Base-by-base conservation (phyloP, 2,329 filamentous ascomycete genomes). In the Ophiocordyceps sinensis region DNA sequence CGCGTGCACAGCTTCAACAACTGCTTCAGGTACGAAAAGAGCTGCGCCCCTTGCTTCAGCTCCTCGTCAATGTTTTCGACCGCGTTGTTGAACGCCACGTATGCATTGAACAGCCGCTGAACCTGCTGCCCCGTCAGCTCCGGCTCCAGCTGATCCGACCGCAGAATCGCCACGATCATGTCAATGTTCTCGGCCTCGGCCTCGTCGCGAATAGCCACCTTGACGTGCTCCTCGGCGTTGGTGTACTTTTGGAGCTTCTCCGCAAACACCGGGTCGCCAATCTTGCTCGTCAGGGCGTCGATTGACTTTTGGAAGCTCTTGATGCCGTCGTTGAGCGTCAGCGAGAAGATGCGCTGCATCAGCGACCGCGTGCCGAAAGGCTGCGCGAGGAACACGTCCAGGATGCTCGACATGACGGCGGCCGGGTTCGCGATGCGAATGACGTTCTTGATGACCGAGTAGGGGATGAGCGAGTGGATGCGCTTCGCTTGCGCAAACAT, bases 351-450 rank as follows among this genome's bases (percentile, higher is more conserved):
- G 19, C 89, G 77, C 61, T 98, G 91, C 62, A 98, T 76, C 11
- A 98, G 67, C 11, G 88, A 95, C 40, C 87, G 77, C 1, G 88
- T 74, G 17, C 89, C 89, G 46, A 96, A 94, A 0, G 91, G 91
- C 52, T 96, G 91, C 8, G 91, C 89, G 44, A 96, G 72, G 67
- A 98, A 98, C 37, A 98, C 74, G 58, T 98, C 91, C 19, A 98
- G 71, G 36, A 96, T 80, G 17, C 83, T 83, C n/a, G 83, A 85
- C 89, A 98, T 96, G 48, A 98, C 91, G 6, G 87, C 86, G 1
- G 89, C 89, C 3, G 91, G 91, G 52, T 98, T 98, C 19, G 91
- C 87, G 50, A 96, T 86, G 43, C 89, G 79, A 53, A 98, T 96
- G 37, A 94, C 86, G 56, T 96, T 95, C 67, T 98, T 98, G 57